Conservation (phyloP, 2,329 filamentous ascomycete species). For the Fusarium tjaetaba region DNA sequence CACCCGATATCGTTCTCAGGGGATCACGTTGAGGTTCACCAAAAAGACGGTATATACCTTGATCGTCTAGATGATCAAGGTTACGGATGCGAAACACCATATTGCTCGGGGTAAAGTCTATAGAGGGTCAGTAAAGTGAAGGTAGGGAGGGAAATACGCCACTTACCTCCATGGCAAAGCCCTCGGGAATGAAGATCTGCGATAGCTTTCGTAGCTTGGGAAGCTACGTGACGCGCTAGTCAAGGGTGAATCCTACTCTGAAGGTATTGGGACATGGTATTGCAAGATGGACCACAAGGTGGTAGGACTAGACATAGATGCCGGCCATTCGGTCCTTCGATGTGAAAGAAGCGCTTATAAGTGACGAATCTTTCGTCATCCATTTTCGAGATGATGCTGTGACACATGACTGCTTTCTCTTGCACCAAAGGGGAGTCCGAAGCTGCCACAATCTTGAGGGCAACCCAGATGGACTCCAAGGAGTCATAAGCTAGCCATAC, state of each 20-base stretch:
- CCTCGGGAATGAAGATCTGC: neutral
- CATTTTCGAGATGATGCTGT: neutral
- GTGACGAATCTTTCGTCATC: neutral
- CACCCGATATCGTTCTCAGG: neutral
- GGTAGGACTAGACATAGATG: conserved; percentile 6
- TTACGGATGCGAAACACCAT: neutral
- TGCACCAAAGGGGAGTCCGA: neutral
- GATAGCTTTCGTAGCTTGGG: rapidly evolving
- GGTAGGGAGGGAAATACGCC: rapidly evolving
- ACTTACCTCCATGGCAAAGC: neutral
- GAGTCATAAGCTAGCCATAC: neutral
- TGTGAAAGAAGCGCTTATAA: neutral
- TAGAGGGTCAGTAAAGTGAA: neutral
- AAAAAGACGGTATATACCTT: neutral
- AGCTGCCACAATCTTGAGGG: conserved; percentile 1
- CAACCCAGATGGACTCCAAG: neutral
- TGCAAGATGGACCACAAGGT: neutral
- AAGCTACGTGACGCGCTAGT: neutral
- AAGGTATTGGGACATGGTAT: neutral
- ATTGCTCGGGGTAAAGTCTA: neutral
- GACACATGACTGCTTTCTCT: neutral
- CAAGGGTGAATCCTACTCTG: neutral
- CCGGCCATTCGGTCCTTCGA: neutral
- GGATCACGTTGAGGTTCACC: neutral
- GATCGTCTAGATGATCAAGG: neutral